These are phyloP conservation scores for Dictyostelium capitatum DNA, from an alignment of 78 protist species.

Conservation along the genomic window DNA sequence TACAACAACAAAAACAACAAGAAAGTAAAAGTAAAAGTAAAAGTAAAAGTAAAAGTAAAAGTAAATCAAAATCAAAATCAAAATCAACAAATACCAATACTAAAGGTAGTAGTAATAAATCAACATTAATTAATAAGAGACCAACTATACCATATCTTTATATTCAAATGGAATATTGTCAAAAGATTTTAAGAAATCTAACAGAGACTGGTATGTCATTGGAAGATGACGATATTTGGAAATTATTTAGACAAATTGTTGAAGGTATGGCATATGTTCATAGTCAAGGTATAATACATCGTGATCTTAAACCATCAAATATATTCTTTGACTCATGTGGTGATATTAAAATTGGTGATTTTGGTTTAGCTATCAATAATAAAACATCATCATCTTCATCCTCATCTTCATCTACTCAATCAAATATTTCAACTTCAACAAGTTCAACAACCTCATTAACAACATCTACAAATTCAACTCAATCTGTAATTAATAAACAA, in stretches of 20 bases:
- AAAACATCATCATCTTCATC: background rate
- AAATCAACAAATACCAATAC: background rate
- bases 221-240: constrained; percentile 83
- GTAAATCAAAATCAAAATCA: background rate
- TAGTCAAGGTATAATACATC: constrained; percentile 72
- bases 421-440: background rate
- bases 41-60: background rate
- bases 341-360: constrained; percentile 83
- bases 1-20: background rate
- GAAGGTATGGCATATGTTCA: constrained; percentile 85
- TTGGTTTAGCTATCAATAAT: constrained; percentile 45
- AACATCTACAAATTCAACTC: background rate
- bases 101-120: background rate
- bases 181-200: constrained; percentile 60
- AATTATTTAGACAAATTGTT: constrained; percentile 82
- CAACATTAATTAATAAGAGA: background rate
- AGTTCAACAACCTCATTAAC: background rate
- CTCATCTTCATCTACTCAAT: background rate
- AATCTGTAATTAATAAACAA: constrained; percentile 7
- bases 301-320: constrained; percentile 85
- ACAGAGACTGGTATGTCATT: constrained; percentile 68
- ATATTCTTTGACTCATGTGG: constrained; percentile 82
- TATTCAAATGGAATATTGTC: constrained; percentile 88
- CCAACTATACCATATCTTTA: constrained; percentile 45
- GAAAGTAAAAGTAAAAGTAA: background rate